Percentiles rank a stretch among this genome's conserved stretches.
Conservation (phyloP, 352 stramenopile species). For the Pythium inflatum region DNA sequence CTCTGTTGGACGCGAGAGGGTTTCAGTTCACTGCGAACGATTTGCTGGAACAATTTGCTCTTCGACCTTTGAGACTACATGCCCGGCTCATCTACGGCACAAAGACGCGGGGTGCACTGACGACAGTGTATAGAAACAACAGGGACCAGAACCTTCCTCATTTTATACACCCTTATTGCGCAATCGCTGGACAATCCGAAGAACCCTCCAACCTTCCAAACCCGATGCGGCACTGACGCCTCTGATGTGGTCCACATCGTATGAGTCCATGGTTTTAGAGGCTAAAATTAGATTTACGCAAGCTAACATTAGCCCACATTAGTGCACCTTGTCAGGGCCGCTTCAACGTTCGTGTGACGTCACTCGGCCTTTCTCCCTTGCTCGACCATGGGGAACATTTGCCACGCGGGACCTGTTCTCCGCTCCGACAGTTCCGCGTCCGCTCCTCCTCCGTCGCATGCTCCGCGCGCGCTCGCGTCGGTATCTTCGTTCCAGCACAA, state of each 20-base stretch:
- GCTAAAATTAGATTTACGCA: too few relatives aligned
- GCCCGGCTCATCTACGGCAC: conserved; percentile 20
- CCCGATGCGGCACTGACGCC: neutral
- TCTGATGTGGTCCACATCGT: neutral
- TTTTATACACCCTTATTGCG: neutral
- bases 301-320: neutral
- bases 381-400: conserved; percentile 61
- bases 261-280: neutral
- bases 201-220: neutral
- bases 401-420: conserved; percentile 45
- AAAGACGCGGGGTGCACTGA: conserved; percentile 15
- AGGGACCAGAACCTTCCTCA: conserved; percentile 3
- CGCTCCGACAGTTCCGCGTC: neutral
- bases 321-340: neutral
- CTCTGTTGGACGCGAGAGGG: conserved; percentile 15
- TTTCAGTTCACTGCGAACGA: conserved; percentile 29
- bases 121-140: neutral
- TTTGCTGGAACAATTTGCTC: too few relatives aligned
- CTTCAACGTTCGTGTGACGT: conserved; percentile 26
- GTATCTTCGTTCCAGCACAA: too few relatives aligned
- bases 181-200: neutral
- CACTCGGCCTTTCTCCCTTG: neutral
- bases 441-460: neutral
- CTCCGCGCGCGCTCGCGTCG: too few relatives aligned
- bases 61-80: conserved; percentile 28